These are phyloP conservation scores for Penicillium rolfsii DNA, from an alignment of 2,329 filamentous ascomycete genomes.

Conservation along the genomic window DNA sequence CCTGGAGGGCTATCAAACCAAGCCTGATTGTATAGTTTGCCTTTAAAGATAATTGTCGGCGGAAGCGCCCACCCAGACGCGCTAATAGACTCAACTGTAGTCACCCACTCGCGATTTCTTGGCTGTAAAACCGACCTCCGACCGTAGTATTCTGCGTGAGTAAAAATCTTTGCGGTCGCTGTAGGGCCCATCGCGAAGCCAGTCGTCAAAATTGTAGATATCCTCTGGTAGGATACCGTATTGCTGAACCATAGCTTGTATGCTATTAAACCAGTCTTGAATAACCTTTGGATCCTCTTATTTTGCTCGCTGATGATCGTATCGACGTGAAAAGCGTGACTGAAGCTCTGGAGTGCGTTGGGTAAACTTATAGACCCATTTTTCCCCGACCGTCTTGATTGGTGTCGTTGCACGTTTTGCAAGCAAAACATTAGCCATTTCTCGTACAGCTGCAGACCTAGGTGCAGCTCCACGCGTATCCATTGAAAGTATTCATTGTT, in stretches of 20 bases:
- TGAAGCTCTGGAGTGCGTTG: neutral
- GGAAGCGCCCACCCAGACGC: conserved; percentile 8
- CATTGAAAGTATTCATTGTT: neutral
- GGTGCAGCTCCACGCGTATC: neutral
- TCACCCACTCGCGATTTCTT: neutral
- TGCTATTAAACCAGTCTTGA: conserved; percentile 3
- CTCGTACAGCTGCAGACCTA: neutral
- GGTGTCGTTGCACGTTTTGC: neutral
- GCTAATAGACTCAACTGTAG: neutral
- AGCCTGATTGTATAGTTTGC: neutral
- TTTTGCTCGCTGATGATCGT: neutral
- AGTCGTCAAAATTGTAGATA: conserved; percentile 21
- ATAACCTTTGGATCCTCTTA: conserved; percentile 1
- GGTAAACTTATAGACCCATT: neutral
- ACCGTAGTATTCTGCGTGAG: conserved; percentile 8
- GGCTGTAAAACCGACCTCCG: neutral
- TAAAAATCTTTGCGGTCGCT: too few species aligned
- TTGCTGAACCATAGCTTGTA: neutral
- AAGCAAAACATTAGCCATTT: conserved; percentile 7
- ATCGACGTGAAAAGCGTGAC: neutral
- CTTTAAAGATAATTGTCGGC: conserved; percentile 9
- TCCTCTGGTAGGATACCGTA: neutral
- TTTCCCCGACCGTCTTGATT: neutral
- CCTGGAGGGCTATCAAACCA: conserved; percentile 4
- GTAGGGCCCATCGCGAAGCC: conserved; percentile 11